Evolutionary conservation across 2,329 filamentous ascomycete species (phyloP), one percentile per base, ranked within the genome.

Genomic region (Aureobasidium leucospermi): DNA sequence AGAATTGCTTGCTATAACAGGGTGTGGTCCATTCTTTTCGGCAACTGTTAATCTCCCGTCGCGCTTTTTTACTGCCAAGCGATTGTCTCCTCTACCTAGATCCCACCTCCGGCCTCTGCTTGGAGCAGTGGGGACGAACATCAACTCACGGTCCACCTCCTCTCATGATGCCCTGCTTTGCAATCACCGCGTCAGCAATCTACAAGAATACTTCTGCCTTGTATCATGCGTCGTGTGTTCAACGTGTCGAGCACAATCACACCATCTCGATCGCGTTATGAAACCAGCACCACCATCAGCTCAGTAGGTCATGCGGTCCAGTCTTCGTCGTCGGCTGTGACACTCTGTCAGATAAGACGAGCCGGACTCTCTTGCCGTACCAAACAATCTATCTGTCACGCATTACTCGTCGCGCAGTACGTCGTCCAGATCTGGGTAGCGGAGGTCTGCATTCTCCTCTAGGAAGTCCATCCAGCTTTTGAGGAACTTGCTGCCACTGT

Each of bases 391-490:
- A 41, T 43, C 31, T 47, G 43, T 48, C 43, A 48, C 55, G 16
- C 46, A 38, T 46, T 53, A 59, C 38, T 59, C 58, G 11, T 45
- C 41, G 9, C 47, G 62, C 29, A 64, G 61, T 52, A 80, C 63
- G 29, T 80, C 78, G 19, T 72, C 71, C 31, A 85, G 69, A 69
- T 94, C 88, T 3, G 93, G 90, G 74, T 96, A 97, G 69, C 94
- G 81, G 65, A 97, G 76, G 75, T 97, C 93, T 7, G 91, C 88
- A 67, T 96, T 79, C 64, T 96, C 90, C 73, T 97, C 93, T 32
- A 97, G 78, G 71, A 88, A 93, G 9, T 81, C 83, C 89, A 96
- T 96, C 94, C 93, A 97, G 63, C 81, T 81, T 73, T 90, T 91
- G 63, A 97, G 79, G 70, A 96, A 97, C 61, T 79, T 80, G 73